Evolutionary conservation across 2,329 filamentous ascomycete species (phyloP).

Genomic region (Ascochyta pisi): DNA sequence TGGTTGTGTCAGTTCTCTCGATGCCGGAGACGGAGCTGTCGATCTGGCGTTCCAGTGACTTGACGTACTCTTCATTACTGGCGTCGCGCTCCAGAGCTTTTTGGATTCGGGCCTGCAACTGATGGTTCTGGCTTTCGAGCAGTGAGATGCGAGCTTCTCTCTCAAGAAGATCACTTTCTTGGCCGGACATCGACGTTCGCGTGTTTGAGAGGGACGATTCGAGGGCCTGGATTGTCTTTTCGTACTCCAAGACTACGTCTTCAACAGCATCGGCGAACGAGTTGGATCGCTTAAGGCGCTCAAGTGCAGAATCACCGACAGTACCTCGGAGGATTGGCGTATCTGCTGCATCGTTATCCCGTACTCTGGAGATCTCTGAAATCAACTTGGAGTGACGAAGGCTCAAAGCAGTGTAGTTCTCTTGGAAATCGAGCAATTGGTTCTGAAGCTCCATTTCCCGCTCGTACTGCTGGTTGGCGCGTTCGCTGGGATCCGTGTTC

Average conservation of each 20-base stretch:
- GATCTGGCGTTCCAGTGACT: constrained; percentile 87
- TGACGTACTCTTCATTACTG: constrained; percentile 90
- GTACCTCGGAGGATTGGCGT: constrained; percentile 67
- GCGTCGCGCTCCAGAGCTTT: constrained; percentile 91
- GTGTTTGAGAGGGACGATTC: constrained; percentile 92
- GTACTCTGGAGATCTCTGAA: constrained; percentile 86
- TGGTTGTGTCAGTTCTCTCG: constrained; percentile 86
- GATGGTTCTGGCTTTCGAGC: constrained; percentile 87
- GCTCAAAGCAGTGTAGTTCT: constrained; percentile 91
- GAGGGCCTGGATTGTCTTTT: constrained; percentile 95
- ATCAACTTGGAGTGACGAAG: constrained; percentile 95
- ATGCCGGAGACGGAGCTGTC: constrained; percentile 90
- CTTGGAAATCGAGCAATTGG: constrained; percentile 88
- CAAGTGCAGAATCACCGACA: constrained; percentile 78
- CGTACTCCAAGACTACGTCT: constrained; percentile 94
- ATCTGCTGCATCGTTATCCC: constrained; percentile 67
- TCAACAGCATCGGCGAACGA: constrained; percentile 96
- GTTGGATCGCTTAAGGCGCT: constrained; percentile 91
- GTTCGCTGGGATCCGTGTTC: constrained; percentile 66
- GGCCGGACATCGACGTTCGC: constrained; percentile 78
- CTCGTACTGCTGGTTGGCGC: constrained; percentile 79
- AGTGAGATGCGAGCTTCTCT: constrained; percentile 94
- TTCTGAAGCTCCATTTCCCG: constrained; percentile 91
- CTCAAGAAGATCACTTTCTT: constrained; percentile 86
- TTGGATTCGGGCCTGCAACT: constrained; percentile 87